Base-by-base conservation (phyloP, 2,329 filamentous ascomycete species). In the Pseudogymnoascus sp. region DNA sequence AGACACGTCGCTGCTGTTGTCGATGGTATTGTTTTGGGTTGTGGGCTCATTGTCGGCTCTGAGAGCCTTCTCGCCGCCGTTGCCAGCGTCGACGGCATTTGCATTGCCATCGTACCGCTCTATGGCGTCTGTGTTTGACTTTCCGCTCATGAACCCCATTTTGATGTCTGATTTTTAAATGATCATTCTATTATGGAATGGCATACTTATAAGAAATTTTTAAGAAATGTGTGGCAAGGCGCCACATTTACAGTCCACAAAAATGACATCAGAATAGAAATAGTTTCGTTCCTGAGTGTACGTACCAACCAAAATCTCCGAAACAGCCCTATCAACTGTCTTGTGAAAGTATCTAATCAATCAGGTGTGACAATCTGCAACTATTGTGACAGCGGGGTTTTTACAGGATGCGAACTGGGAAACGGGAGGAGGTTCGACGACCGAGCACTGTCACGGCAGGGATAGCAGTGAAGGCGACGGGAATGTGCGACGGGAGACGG, bases 231-330 rank as follows among this genome's bases (percentile, higher is more conserved):
- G 25, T 34, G 46, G 46, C 46, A 18, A 18, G 46, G n/a, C 46
- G n/a, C 46, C 46, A 56, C 46, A 56, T 56, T 56, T 56, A 18
- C 9, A 12, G 3, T 56, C 46, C 46, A 56, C 46, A 56, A 56
- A 56, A 34, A 56, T 56, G 46, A 56, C 46, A 56, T 56, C 46
- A 56, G 46, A n/a, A 56, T 56, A n/a, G 9, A 28, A 18, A 34
- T 34, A 6, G n/a, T 56, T 28, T 56, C n/a, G 46, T 56, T 56
- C 46, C 46, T 56, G 46, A 56, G n/a, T 56, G 3, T 34, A 56
- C 46, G 46, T 56, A 56, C 28, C 46, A 34, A 28, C 3, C 9
- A 18, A 34, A 7, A 5, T 18, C 25, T 34, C 46, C 46, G 28
- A 56, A 31, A 34, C 12, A 11, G 11, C 9, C 46, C 25, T 34